Evolutionary conservation across 1,284 basidiomycete species (phyloP).

Genomic region (Marasmius fiardii): DNA sequence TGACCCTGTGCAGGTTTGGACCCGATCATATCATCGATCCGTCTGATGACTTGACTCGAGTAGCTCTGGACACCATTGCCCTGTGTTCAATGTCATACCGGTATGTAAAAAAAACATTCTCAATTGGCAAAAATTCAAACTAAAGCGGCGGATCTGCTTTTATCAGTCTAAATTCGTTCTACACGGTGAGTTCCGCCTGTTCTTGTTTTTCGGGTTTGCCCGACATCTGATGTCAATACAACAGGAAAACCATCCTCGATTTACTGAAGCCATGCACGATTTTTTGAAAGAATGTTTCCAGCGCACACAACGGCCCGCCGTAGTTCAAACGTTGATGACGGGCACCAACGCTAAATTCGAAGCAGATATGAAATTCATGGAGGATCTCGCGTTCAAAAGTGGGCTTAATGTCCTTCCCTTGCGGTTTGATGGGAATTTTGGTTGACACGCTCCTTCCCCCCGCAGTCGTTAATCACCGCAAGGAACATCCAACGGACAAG

Average conservation of each 20-base stretch:
- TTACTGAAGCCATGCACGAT: slow-evolving; percentile 41
- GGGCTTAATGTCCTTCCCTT: slow-evolving; percentile 13
- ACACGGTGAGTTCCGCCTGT: slow-evolving; percentile 21
- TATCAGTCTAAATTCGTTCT: slow-evolving; percentile 37
- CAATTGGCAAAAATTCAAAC: too few species aligned
- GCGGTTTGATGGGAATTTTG: background rate
- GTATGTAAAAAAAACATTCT: too few species aligned
- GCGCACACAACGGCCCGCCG: slow-evolving; percentile 32
- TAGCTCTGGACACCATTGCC: slow-evolving; percentile 46
- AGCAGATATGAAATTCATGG: slow-evolving; percentile 37
- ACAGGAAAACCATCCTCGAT: slow-evolving; percentile 34
- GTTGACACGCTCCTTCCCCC: background rate
- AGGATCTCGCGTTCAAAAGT: slow-evolving; percentile 36
- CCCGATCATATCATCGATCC: slow-evolving; percentile 38
- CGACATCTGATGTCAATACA: slow-evolving; percentile 12
- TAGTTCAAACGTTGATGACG: slow-evolving; percentile 34
- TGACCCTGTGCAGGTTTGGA: slow-evolving; percentile 37
- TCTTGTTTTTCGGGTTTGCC: background rate
- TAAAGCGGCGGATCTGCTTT: too few species aligned
- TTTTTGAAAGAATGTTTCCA: slow-evolving; percentile 34
- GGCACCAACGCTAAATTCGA: slow-evolving; percentile 36
- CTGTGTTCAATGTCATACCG: slow-evolving; percentile 44
- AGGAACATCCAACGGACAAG: slow-evolving; percentile 33
- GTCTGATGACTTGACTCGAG: slow-evolving; percentile 44
- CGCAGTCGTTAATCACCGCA: slow-evolving; percentile 35